Evolutionary conservation across 179 eudicot genomes (phyloP), one percentile per base, ranked within the genome.

Genomic region (Spergularia azorica): DNA sequence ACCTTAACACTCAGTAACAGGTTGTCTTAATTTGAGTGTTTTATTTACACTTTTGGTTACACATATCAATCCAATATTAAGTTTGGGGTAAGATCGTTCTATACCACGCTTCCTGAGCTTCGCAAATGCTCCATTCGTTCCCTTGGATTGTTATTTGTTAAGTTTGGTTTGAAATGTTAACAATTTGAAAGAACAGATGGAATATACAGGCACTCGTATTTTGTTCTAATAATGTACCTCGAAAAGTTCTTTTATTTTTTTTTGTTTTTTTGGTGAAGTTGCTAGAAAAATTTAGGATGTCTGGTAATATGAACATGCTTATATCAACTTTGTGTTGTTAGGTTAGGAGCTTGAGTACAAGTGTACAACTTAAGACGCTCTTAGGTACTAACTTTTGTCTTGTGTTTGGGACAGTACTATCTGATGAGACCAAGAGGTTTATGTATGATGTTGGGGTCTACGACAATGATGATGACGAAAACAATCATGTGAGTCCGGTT

Each of bases 401-500:
- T 67, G 9, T 60, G 74, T 56, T 67, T 77, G 80, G 59, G 59
- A 76, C 85, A 93, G 97, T 93, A 71, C 79, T 93, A 68, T 93
- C 98, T 6, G 93, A 93, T 70, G 84, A 79, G 50, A 83, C 86
- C 82, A 88, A 89, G 79, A 90, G 98, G 86, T 84, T 93, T 82
- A 76, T 92, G 67, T 93, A 93, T 67, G 98, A 93, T 59, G 90
- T 93, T 52, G 98, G 97, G 78, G 81, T 88, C 39, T 92, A 93
- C 73, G 92, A 92, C 74, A 51, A 77, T 62, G 84, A 81, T 61
- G 86, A 93, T 75, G 96, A 92, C 72, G 91, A 92, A 74, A 83
- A 85, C 68, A 86, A 86, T 77, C 57, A 81, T 68, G 98, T 94
- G 80, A 90, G 88, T 56, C 68, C 59, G 71, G 43, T 17, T 50